Evolutionary conservation across 83 land plant species (phyloP).

Genomic region (Diphasiastrum complanatum): DNA sequence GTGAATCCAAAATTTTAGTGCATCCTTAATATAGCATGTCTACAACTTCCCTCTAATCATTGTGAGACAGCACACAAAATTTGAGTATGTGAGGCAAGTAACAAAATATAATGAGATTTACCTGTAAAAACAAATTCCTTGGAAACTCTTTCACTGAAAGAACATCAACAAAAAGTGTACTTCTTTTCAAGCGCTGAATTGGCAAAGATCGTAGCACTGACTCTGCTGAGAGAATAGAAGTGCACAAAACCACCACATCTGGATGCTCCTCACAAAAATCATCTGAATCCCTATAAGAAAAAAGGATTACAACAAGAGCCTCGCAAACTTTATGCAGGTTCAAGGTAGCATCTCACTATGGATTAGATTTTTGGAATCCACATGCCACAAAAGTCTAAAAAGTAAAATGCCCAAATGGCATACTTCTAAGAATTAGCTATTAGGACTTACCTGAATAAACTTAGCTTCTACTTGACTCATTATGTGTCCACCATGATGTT

Average conservation of each 20-base stretch:
- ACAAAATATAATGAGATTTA: conserved; percentile 6
- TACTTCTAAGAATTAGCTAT: too few relatives aligned
- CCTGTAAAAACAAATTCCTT: conserved; percentile 43
- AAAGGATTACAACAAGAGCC: conserved; percentile 47
- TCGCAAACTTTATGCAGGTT: conserved; percentile 15
- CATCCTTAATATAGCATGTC: too few relatives aligned
- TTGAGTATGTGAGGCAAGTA: too few relatives aligned
- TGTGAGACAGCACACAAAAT: background rate
- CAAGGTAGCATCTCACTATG: too few relatives aligned
- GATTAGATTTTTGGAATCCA: too few relatives aligned
- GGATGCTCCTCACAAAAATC: conserved; percentile 89
- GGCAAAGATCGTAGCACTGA: conserved; percentile 53
- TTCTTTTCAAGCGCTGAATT: conserved; percentile 51
- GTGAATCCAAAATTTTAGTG: too few relatives aligned
- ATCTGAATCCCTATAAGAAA: conserved; percentile 49
- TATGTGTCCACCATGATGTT: too few relatives aligned
- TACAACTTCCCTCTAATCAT: background rate
- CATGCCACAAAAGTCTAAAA: too few relatives aligned
- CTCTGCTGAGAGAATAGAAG: conserved; percentile 65
- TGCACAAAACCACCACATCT: conserved; percentile 59
- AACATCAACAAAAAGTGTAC: conserved; percentile 70
- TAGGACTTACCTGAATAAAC: too few relatives aligned
- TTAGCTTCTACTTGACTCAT: too few relatives aligned
- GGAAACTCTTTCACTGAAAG: conserved; percentile 86
- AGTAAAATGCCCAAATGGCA: too few relatives aligned